Evolutionary conservation across 345 rosid genomes (phyloP).

Genomic region (Litchi chinensis): DNA sequence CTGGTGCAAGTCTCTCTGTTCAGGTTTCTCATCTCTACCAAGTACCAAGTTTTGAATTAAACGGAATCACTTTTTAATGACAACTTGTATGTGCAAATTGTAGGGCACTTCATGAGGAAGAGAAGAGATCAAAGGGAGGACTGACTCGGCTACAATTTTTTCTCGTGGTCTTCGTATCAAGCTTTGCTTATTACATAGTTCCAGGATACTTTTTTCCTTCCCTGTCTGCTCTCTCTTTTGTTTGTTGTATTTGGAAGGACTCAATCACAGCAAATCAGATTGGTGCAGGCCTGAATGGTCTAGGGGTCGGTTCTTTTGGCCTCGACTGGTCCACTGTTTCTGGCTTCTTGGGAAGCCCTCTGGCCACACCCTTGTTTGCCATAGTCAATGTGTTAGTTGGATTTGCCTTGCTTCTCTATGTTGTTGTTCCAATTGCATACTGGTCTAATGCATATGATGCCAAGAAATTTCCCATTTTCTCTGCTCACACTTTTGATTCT

Average conservation of each 20-base stretch:
- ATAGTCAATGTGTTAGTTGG: constrained; percentile 52
- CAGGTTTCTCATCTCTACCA: constrained; percentile 19
- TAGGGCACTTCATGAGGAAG: constrained; percentile 64
- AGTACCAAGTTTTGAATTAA: not conserved
- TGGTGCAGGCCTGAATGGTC: constrained; percentile 43
- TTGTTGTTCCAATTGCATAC: constrained; percentile 57
- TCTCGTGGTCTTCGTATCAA: constrained; percentile 28
- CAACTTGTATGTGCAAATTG: constrained; percentile 19
- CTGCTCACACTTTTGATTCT: constrained; percentile 51
- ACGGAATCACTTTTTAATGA: not conserved
- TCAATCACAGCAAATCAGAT: constrained; percentile 39
- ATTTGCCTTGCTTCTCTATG: constrained; percentile 53
- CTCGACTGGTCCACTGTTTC: constrained; percentile 50
- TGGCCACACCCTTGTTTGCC: constrained; percentile 39
- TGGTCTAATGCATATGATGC: constrained; percentile 52
- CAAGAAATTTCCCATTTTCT: constrained; percentile 55
- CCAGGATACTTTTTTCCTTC: constrained; percentile 42
- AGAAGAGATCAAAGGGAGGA: constrained; percentile 36
- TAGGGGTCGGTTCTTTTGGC: constrained; percentile 50
- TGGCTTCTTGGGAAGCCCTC: constrained; percentile 43
- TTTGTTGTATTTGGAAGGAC: constrained; percentile 39
- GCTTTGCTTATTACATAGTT: constrained; percentile 44
- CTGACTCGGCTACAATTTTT: constrained; percentile 48
- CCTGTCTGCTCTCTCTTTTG: constrained; percentile 30
- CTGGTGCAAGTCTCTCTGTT: constrained; percentile 58